Evolutionary conservation across 164 flowering plant species (phyloP).

Genomic region (Stephania japonica): DNA sequence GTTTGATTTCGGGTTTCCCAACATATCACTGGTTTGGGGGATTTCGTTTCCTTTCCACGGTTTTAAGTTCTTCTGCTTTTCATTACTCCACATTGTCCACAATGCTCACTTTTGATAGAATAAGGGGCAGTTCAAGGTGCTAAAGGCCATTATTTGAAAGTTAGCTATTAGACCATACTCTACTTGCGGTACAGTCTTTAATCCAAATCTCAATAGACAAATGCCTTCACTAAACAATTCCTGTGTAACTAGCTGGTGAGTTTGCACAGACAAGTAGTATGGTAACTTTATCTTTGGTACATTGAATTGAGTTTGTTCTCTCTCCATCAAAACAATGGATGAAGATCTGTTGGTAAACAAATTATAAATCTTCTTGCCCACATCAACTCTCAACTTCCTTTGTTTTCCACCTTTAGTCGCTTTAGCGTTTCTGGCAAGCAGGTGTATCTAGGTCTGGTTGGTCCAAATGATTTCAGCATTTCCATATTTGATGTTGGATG

Average conservation of each 20-base stretch:
- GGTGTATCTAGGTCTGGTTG: not conserved
- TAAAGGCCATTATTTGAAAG: not conserved
- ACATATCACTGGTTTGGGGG: too few species aligned
- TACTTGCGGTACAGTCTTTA: too few species aligned
- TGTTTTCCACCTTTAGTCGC: not conserved
- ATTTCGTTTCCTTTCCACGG: too few species aligned
- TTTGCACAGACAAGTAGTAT: too few species aligned
- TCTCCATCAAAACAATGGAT: not conserved
- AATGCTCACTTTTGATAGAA: too few species aligned
- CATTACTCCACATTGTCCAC: too few species aligned
- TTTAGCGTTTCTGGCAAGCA: not conserved
- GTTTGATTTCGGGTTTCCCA: too few species aligned
- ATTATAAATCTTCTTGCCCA: not conserved
- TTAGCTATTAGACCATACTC: not conserved
- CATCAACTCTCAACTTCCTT: not conserved
- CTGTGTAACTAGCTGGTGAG: too few species aligned
- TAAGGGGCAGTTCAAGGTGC: not conserved
- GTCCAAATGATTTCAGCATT: not conserved
- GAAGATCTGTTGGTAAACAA: too few species aligned
- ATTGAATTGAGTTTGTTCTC: not conserved
- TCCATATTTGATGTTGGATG: too few species aligned
- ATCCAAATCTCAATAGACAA: too few species aligned
- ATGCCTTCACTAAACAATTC: too few species aligned
- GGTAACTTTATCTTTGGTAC: not conserved
- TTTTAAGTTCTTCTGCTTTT: not conserved